phyloP scores from a whole-genome alignment of 345 rosid species.

The Eucalyptus sp. region DNA sequence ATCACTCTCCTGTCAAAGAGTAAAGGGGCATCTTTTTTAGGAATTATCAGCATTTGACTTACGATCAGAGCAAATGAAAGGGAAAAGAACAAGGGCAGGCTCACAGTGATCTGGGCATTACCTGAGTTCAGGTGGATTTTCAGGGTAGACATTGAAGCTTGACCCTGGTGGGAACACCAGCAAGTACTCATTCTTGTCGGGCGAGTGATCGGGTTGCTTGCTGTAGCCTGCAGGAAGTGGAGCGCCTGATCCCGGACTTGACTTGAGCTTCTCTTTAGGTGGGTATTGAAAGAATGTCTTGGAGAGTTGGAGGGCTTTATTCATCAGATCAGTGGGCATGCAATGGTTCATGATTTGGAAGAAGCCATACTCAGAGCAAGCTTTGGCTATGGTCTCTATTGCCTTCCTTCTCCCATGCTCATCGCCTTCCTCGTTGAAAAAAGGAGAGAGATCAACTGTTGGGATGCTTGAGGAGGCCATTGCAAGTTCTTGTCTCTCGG shows the following conservation, averaged over 20 bases:
- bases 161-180: slow-evolving; percentile 28
- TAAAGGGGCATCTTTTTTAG: neutral
- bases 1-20: slow-evolving; percentile 12
- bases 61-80: neutral
- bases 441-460: slow-evolving; percentile 30
- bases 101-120: neutral
- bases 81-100: neutral
- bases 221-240: slow-evolving; percentile 36
- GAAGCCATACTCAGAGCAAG: slow-evolving; percentile 35
- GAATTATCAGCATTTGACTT: neutral
- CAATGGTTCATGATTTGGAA: slow-evolving; percentile 47
- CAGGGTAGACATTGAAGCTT: slow-evolving; percentile 28
- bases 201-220: slow-evolving; percentile 17
- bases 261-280: slow-evolving; percentile 22
- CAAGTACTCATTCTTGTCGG: slow-evolving; percentile 32
- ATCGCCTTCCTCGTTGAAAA: slow-evolving; percentile 12
- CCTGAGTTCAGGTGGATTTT: slow-evolving; percentile 28
- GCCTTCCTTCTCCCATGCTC: slow-evolving; percentile 18
- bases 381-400: slow-evolving; percentile 12
- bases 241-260: slow-evolving; percentile 3
- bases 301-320: slow-evolving; percentile 23
- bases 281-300: slow-evolving; percentile 19
- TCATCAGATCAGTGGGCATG: slow-evolving; percentile 12
- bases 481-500: neutral
- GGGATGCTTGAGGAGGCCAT: slow-evolving; percentile 9